phyloP scores from a whole-genome alignment of 805 yeast species.

The Yamadazyma nakazawae region DNA sequence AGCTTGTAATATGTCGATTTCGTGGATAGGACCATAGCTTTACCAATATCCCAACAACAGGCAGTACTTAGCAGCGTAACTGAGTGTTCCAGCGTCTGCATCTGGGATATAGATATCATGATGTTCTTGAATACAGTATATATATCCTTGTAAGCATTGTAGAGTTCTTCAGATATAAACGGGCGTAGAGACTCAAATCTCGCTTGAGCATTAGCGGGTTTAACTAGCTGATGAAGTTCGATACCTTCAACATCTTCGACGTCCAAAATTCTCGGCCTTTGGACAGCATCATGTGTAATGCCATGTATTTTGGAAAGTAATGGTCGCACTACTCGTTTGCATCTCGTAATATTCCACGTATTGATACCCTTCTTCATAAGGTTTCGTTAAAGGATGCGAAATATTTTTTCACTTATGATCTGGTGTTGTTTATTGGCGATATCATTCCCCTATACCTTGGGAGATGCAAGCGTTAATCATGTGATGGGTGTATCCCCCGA shows the following conservation, averaged over 20 bases:
- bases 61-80: conserved; percentile 11
- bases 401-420: neutral
- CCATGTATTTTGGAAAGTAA: conserved; percentile 33
- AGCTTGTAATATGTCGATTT: conserved; percentile 32
- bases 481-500: conserved; percentile 36
- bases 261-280: conserved; percentile 20
- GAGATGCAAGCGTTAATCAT: neutral
- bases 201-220: conserved; percentile 19
- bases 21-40: conserved; percentile 31
- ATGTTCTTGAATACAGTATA: conserved; percentile 28
- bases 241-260: neutral
- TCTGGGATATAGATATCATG: conserved; percentile 11
- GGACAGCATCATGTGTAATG: conserved; percentile 25
- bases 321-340: conserved; percentile 36
- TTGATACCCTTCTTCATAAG: neutral
- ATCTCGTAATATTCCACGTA: conserved; percentile 14
- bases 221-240: neutral
- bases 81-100: neutral
- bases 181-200: conserved; percentile 26
- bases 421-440: neutral
- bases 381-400: neutral
- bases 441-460: neutral
- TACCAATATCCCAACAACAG: conserved; percentile 26
- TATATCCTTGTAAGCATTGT: conserved; percentile 27
- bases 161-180: conserved; percentile 25